A percentile compares a stretch with the other conserved stretches of the same genome.
Conservation (phyloP, 2,329 filamentous ascomycete genomes). For the Akanthomyces dipterigenus region DNA sequence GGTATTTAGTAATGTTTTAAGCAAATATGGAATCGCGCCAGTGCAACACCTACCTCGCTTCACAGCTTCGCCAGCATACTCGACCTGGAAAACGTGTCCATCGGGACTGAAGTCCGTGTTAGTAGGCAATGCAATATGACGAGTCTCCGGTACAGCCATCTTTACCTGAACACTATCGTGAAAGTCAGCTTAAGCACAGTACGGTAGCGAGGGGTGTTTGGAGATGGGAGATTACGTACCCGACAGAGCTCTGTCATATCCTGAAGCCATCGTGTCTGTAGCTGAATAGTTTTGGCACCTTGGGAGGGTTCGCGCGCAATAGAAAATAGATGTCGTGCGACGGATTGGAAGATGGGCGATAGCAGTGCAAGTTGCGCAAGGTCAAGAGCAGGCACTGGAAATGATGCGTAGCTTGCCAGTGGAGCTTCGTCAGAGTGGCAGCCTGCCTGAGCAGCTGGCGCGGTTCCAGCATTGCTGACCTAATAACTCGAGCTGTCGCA, state of each 20-base stretch:
- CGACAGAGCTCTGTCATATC: conserved; percentile 98
- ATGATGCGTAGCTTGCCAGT: conserved; percentile 14
- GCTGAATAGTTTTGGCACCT: neutral
- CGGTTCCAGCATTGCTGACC: neutral
- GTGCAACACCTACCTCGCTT: conserved; percentile 70
- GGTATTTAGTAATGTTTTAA: conserved; percentile 14
- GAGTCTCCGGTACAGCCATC: conserved; percentile 14
- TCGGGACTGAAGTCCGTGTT: conserved; percentile 68
- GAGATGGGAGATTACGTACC: conserved; percentile 55
- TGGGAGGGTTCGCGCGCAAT: neutral
- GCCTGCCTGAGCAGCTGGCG: conserved; percentile 22
- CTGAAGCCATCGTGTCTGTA: conserved; percentile 63
- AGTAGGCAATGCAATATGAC: conserved; percentile 25
- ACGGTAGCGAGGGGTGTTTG: conserved; percentile 16
- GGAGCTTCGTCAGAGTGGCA: conserved; percentile 35
- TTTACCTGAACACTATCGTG: conserved; percentile 73
- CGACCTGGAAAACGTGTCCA: conserved; percentile 98
- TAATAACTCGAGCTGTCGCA: neutral
- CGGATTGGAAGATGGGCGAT: conserved; percentile 13
- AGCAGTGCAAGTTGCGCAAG: conserved; percentile 14
- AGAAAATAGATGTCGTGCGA: neutral
- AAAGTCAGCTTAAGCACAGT: conserved; percentile 36
- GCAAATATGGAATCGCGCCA: neutral
- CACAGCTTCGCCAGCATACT: conserved; percentile 97
- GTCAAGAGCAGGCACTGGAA: conserved; percentile 2